Conservation (phyloP, 139 green algal genomes). For the Diplosphaera chodatii region DNA sequence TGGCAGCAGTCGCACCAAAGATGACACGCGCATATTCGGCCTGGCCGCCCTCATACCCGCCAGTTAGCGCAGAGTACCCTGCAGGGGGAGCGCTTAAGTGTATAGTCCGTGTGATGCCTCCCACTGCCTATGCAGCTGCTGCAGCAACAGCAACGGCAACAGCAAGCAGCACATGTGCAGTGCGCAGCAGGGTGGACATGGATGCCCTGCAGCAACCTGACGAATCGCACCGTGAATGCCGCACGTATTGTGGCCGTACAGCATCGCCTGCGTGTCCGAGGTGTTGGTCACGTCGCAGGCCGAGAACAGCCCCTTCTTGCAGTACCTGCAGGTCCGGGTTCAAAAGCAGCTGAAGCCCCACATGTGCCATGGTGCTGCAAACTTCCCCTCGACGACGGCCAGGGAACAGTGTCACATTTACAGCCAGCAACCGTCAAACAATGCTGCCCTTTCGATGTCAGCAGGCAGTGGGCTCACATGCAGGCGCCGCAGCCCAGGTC, state of each 20-base stretch:
- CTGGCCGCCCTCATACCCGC: constrained; percentile 65
- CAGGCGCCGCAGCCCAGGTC: constrained; percentile 66
- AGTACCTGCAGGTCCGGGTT: constrained; percentile 35
- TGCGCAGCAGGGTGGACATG: no score
- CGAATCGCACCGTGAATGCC: not conserved
- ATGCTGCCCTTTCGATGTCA: no score
- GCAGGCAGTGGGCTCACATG: constrained; percentile 1
- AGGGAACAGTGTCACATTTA: no score
- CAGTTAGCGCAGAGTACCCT: constrained; percentile 48
- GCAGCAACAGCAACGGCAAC: not conserved
- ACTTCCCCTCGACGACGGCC: no score
- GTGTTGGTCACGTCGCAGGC: constrained; percentile 49
- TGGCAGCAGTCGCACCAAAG: no score
- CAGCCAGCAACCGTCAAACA: no score
- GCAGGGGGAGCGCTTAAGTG: not conserved
- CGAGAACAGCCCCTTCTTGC: constrained; percentile 29
- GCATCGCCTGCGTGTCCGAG: constrained; percentile 23
- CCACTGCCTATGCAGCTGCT: no score
- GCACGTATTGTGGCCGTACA: constrained; percentile 36
- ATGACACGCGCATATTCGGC: constrained; percentile 63
- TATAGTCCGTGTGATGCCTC: no score
- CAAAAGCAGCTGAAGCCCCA: no score
- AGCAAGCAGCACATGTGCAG: no score
- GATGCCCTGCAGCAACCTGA: no score
- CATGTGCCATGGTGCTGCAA: no score